phyloP scores from a whole-genome alignment of 2,329 filamentous ascomycete genomes.

The Penicillium palitans region DNA sequence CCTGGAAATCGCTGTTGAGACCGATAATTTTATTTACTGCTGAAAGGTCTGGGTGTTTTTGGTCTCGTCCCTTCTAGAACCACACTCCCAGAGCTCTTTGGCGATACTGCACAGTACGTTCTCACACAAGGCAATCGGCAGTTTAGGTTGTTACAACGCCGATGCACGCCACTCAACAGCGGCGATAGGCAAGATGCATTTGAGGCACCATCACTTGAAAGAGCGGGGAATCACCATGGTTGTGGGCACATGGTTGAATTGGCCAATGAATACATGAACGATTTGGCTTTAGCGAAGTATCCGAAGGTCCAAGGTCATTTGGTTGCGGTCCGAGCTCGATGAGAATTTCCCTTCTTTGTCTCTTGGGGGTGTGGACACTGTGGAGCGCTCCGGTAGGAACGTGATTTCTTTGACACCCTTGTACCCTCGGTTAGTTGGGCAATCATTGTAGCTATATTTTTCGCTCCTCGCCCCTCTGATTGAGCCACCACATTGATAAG shows the following conservation, averaged over 20 bases:
- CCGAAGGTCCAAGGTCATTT: too few relatives aligned
- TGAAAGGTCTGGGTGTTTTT: neutral
- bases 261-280: neutral
- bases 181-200: too few relatives aligned
- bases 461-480: fast-evolving
- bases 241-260: neutral
- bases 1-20: too few relatives aligned
- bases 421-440: neutral
- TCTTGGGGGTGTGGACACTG: neutral
- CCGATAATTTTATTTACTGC: too few relatives aligned
- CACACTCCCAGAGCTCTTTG: neutral
- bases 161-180: neutral
- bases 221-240: too few relatives aligned
- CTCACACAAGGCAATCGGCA: neutral
- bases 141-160: neutral
- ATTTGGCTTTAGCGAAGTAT: neutral
- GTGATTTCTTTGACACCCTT: neutral
- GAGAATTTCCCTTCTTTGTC: neutral
- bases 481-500: neutral
- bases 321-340: neutral
- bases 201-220: neutral
- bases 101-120: fast-evolving
- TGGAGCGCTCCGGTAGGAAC: neutral
- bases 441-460: neutral
- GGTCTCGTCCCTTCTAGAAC: neutral